Evolutionary conservation across 306 rosid species (phyloP), one percentile per base, ranked within the genome.

Genomic region (Castanea sativa): DNA sequence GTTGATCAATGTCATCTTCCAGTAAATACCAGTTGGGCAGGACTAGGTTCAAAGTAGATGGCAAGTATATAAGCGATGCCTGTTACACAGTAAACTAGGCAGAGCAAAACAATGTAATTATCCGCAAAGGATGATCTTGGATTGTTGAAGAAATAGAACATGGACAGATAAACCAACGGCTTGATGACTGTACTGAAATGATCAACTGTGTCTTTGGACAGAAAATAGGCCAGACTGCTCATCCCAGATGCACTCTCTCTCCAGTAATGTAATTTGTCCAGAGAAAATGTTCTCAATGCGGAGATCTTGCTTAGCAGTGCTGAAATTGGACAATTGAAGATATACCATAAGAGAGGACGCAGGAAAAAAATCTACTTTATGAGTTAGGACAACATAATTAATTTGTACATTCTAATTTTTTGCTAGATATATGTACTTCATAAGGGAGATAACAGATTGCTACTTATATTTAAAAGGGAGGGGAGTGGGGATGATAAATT

Each of bases 131-230:
- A 85, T 69, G 99, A 95, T 91, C 99, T 89, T 15, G 99, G 99
- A 79, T 95, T 95, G 97, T 93, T 95, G 93, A 95, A 95, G 98
- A 95, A 93, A 82, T 95, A 95, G 87, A 93, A 95, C 99, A 95
- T 95, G 12, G 99, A 95, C 35, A 95, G 98, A 75, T 95, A 95
- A 55, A 95, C 96, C 3, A 95, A 80, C 69, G 98, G 99, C 82
- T 95, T 95, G 85, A 95, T 76, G 56, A 91, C 1, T 80, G 97
- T 89, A 65, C 91, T 95, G 83, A 93, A 87, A 80, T 85, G 96
- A 55, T 95, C 99, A 30, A 95, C 84, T 5, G 98, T 93, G 65
- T 95, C 99, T 83, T 93, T 95, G 64, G 98, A 79, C 58, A 95
- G 94, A 86, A 93, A 95, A 84, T 91, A 95, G 76, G 98, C 99